Evolutionary conservation across 2,329 filamentous ascomycete genomes (phyloP), one percentile per base, ranked within the genome.

Genomic region (Pezicula rhizophila): DNA sequence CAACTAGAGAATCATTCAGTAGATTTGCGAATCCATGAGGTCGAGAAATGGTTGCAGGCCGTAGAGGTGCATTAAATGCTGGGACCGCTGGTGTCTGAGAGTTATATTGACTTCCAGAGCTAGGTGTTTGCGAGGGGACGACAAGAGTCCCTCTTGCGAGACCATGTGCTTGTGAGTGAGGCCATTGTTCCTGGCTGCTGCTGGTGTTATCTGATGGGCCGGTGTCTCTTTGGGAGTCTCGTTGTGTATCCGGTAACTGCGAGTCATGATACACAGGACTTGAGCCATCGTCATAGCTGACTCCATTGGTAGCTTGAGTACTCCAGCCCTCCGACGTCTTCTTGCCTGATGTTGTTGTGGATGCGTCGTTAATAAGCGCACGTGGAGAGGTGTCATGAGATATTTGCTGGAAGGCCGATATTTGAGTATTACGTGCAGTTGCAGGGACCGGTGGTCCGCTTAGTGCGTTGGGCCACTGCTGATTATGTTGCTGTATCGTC

Each of bases 321-420:
- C 85, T 84, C 64, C 78, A 77, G 55, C 79, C 77, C 2, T 79
- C 82, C 1, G 80, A 83, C 1, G 87, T 89, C 2, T 87, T 91
- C 68, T 95, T 93, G n/a, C 83, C 81, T 3, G 80, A 85, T 18
- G 82, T 83, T 1, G 91, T 96, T 1, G 91, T 95, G 2, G 90
- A 95, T 2, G 90, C 92, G 60, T 95, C 90, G 60, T 97, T 96
- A 46, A 84, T 71, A 50, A 78, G 66, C 11, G 76, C 77, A 23
- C 77, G 79, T 12, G 79, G 79, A 4, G 78, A 79, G 46, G 80
- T 70, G 4, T 78, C 80, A 0, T 74, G 68, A 1, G 80, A 78
- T 2, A 84, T 66, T 17, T 77, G 70, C 14, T 79, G 82, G 40
- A 84, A 67, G 1, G 71, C 75, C 1, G 85, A 87, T 18, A 82